phyloP scores from a whole-genome alignment of 352 stramenopile genomes.

The Phytophthora macrochlamydospora region DNA sequence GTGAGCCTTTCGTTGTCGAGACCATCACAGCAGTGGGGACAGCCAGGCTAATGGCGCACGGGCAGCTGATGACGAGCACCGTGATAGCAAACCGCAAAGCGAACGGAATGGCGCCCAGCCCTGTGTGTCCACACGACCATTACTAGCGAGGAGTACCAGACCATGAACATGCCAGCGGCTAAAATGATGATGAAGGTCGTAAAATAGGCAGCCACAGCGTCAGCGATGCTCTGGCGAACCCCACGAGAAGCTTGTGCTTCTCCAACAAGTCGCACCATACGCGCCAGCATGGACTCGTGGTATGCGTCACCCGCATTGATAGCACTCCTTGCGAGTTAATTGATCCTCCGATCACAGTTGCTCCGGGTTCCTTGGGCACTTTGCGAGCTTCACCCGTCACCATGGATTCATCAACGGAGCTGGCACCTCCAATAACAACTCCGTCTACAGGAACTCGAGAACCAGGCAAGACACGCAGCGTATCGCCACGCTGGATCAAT shows the following conservation, averaged over 20 bases:
- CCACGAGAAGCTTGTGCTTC: slow-evolving; percentile 74
- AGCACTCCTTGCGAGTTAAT: slow-evolving; percentile 76
- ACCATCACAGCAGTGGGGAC: slow-evolving; percentile 84
- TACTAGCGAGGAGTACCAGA: slow-evolving; percentile 75
- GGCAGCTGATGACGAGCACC: slow-evolving; percentile 80
- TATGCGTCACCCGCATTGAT: slow-evolving; percentile 71
- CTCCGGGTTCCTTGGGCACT: slow-evolving; percentile 63
- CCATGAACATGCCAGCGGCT: slow-evolving; percentile 59
- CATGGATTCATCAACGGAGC: slow-evolving; percentile 81
- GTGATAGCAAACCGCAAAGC: slow-evolving; percentile 82
- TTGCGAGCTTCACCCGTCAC: slow-evolving; percentile 75
- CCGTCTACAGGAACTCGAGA: slow-evolving; percentile 76
- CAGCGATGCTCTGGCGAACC: slow-evolving; percentile 67
- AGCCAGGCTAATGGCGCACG: slow-evolving; percentile 77
- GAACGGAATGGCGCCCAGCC: slow-evolving; percentile 68
- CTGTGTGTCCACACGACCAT: slow-evolving; percentile 44
- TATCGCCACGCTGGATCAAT: slow-evolving; percentile 72
- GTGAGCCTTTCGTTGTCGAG: slow-evolving; percentile 75
- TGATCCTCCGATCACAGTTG: slow-evolving; percentile 70
- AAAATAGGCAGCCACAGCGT: slow-evolving; percentile 73
- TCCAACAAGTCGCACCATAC: slow-evolving; percentile 74
- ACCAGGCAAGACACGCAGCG: slow-evolving; percentile 72
- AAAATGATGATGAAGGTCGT: slow-evolving; percentile 77
- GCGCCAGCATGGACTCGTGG: slow-evolving; percentile 79
- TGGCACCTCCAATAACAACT: slow-evolving; percentile 65